Evolutionary conservation across 345 rosid species (phyloP), one percentile per base, ranked within the genome.

Genomic region (Gossypium bickii): DNA sequence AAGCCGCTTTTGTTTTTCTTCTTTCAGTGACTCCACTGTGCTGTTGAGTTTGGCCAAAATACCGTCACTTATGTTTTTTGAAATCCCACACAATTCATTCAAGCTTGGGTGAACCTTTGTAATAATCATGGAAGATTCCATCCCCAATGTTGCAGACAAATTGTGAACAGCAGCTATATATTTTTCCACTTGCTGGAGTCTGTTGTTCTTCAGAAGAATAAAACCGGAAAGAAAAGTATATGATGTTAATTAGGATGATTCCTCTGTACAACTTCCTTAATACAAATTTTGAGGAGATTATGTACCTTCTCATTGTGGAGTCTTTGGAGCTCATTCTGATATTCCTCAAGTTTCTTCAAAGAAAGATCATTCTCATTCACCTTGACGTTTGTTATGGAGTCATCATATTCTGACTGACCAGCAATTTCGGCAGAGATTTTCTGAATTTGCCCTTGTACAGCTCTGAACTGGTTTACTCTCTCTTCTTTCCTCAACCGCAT

Each of bases 21-120:
- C 94, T 76, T 93, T 83, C 4, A 95, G 91, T 74, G 94, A 89
- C 64, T 89, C 86, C 77, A 93, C 94, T 2, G 97, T 91, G 80
- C 83, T 84, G 77, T 86, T 83, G 69, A 95, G 99, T 78, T 90
- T 91, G 58, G 79, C 89, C 81, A 93, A 81, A 78, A 95, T 91
- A 71, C 79, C 68, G 60, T 95, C 98, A 49, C 99, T 90, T 70
- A 95, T 93, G 85, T 91, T 93, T 79, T 92, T 95, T 55, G 98
- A 91, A 81, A 93, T 89, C 56, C 99, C 98, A 77, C 91, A 93
- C 76, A 90, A 79, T 66, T 93, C 98, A 73, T 90, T 95, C 79
- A 95, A 77, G 81, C 89, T 95, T 65, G 99, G 98, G 75, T 95
- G 98, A 62, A 95, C 93, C 81, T 95, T 95, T 70, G 99, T 95